Percentiles rank a stretch among this genome's conserved stretches.
These are phyloP conservation scores for Colletotrichum plurivorum DNA, from an alignment of 2,329 filamentous ascomycete species.

Conservation along the genomic window DNA sequence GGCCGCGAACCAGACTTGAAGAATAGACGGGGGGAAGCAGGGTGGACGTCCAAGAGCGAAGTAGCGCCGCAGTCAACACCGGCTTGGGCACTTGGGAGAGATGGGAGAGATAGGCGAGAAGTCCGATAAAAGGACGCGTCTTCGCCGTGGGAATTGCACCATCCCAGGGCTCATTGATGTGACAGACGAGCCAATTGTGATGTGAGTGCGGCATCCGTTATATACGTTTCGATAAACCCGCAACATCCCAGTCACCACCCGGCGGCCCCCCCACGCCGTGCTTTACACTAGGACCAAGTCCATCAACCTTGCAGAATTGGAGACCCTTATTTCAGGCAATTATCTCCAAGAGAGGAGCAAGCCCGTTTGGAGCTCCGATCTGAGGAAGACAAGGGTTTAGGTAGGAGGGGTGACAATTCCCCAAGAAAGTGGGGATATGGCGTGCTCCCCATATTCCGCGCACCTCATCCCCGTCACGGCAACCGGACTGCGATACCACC, in stretches of 20 bases:
- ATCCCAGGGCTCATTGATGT: constrained; percentile 33
- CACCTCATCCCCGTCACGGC: constrained; percentile 20
- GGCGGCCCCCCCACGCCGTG: constrained; percentile 8
- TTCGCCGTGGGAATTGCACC: constrained; percentile 24
- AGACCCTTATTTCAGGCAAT: neutral
- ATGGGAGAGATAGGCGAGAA: neutral
- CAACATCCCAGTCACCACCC: constrained; percentile 2
- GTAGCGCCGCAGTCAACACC: constrained; percentile 2
- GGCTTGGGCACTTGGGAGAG: neutral
- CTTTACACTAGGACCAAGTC: neutral
- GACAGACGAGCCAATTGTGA: constrained; percentile 11
- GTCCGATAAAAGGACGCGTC: neutral
- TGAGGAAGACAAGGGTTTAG: constrained; percentile 17
- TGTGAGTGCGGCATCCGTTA: constrained; percentile 1
- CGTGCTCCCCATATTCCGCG: constrained; percentile 36
- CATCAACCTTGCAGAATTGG: constrained; percentile 18
- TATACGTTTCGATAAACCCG: neutral
- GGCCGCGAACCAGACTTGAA: neutral
- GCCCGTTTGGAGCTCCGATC: constrained; percentile 28
- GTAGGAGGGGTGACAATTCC: constrained; percentile 20
- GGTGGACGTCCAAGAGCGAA: neutral
- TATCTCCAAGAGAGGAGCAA: constrained; percentile 7
- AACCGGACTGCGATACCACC: constrained; percentile 2
- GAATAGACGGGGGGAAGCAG: neutral
- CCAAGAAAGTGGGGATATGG: constrained; percentile 42